phyloP scores from a whole-genome alignment of 202 grass and related monocot genomes.

The Saccharum hybrid region DNA sequence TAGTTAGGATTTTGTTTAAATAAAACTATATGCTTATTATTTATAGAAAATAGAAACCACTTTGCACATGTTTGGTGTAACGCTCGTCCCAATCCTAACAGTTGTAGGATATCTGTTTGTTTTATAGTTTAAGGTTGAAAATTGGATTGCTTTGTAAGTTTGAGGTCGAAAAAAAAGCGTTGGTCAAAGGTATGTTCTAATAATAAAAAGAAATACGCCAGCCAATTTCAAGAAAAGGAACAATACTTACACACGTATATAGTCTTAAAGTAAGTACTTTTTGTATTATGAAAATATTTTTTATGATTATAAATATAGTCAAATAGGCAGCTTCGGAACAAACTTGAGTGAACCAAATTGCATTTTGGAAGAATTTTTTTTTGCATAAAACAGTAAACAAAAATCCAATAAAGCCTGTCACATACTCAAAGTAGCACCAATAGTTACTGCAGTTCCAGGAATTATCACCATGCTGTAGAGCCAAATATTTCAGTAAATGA shows the following conservation, averaged over 20 bases:
- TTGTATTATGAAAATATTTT: neutral
- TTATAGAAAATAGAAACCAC: neutral
- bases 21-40: neutral
- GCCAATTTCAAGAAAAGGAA: neutral
- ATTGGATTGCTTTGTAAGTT: neutral
- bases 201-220: neutral
- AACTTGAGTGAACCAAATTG: neutral
- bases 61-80: neutral
- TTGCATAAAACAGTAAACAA: neutral
- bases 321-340: neutral
- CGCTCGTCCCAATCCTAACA: neutral
- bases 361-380: neutral
- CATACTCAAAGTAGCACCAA: neutral
- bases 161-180: neutral
- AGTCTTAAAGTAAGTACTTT: neutral
- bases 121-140: neutral
- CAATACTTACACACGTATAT: neutral
- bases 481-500: neutral
- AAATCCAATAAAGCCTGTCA: neutral
- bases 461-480: neutral
- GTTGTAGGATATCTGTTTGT: too few relatives aligned
- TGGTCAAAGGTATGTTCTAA: neutral
- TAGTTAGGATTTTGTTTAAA: neutral
- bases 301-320: neutral
- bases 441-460: neutral